A percentile compares a stretch with the other conserved stretches of the same genome.
phyloP scores from a whole-genome alignment of 1,284 basidiomycete species.

The Leccinum angustisporum region DNA sequence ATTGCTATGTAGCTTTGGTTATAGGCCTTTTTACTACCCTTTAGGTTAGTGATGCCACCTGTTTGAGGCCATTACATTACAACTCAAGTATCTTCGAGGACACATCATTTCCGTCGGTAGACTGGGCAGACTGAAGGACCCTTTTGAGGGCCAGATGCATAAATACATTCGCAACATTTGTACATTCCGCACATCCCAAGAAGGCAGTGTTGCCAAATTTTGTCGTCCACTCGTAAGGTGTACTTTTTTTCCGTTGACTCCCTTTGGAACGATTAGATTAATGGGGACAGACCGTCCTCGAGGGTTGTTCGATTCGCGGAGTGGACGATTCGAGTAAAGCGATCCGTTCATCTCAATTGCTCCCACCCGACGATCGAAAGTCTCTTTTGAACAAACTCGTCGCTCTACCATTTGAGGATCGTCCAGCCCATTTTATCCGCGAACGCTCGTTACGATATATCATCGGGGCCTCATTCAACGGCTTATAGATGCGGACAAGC shows the following conservation, averaged over 20 bases:
- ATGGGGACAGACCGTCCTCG: not conserved
- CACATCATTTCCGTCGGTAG: constrained; percentile 17
- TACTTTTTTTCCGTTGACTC: too few species aligned
- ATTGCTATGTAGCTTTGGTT: constrained; percentile 31
- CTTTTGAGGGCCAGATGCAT: constrained; percentile 7
- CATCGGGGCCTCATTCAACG: not conserved
- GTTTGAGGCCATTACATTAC: constrained; percentile 26
- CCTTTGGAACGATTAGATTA: constrained; percentile 6
- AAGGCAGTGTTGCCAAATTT: not conserved
- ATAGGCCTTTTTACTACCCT: constrained; percentile 16
- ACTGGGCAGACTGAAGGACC: constrained; percentile 3
- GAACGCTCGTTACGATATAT: not conserved
- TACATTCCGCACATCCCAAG: not conserved
- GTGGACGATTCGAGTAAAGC: constrained; percentile 20
- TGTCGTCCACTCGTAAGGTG: not conserved
- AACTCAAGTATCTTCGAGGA: constrained; percentile 23
- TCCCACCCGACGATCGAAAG: constrained; percentile 10
- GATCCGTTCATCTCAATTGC: constrained; percentile 6
- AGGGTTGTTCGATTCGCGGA: constrained; percentile 23
- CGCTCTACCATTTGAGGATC: constrained; percentile 1
- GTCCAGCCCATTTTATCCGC: not conserved
- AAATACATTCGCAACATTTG: not conserved
- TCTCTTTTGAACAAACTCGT: constrained; percentile 4
- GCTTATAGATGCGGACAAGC: not conserved
- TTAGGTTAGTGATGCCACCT: constrained; percentile 19